Evolutionary conservation across 2,329 filamentous ascomycete species (phyloP).

Genomic region (Ilyonectria robusta): DNA sequence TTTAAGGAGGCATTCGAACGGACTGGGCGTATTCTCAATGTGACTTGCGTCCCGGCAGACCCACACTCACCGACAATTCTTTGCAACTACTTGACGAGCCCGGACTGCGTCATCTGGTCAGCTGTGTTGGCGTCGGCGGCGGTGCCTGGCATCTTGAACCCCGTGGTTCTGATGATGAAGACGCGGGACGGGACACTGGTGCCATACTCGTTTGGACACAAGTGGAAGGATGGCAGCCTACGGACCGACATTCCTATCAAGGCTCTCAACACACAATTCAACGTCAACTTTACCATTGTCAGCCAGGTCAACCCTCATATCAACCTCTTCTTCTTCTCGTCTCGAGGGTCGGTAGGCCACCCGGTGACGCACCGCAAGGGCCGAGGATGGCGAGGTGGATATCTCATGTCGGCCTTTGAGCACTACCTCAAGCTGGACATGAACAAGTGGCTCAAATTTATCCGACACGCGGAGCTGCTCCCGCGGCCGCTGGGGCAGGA

Average conservation of each 20-base stretch:
- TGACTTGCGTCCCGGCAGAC: constrained; percentile 95
- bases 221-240: constrained; percentile 98
- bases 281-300: constrained; percentile 96
- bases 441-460: constrained; percentile 96
- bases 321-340: constrained; percentile 98
- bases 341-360: constrained; percentile 89
- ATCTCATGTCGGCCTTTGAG: constrained; percentile 91
- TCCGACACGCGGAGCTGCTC: constrained; percentile 91
- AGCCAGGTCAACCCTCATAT: constrained; percentile 95
- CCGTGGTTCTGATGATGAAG: constrained; percentile 94
- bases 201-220: constrained; percentile 97
- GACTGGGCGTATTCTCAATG: constrained; percentile 94
- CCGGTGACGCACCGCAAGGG: constrained; percentile 95
- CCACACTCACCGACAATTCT: constrained; percentile 93
- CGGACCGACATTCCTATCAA: constrained; percentile 96
- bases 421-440: constrained; percentile 97
- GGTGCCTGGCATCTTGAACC: constrained; percentile 95
- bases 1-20: constrained; percentile 95
- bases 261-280: constrained; percentile 95
- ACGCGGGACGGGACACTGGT: constrained; percentile 80
- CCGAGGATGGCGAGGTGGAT: constrained; percentile 95
- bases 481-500: constrained; percentile 93
- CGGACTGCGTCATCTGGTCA: constrained; percentile 98
- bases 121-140: constrained; percentile 95
- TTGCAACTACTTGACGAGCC: constrained; percentile 94